Evolutionary conservation across 2,329 filamentous ascomycete species (phyloP).

Genomic region (Neobulgaria alba): DNA sequence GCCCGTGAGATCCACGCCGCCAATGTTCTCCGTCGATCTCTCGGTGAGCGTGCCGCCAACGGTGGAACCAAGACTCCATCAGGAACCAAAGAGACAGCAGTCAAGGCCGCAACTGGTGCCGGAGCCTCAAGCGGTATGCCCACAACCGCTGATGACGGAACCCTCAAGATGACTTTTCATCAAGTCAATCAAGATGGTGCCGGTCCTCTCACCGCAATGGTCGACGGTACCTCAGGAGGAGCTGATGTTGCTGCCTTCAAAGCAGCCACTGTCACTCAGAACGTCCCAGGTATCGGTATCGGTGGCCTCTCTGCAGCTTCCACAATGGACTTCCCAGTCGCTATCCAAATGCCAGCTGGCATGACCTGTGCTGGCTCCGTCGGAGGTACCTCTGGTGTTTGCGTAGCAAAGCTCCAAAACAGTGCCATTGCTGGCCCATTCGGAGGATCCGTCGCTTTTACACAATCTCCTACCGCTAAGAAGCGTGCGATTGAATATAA

Average conservation of each 20-base stretch:
- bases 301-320: constrained; percentile 33
- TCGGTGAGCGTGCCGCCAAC: constrained; percentile 26
- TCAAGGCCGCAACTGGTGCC: constrained; percentile 44
- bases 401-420: constrained; percentile 57
- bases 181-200: constrained; percentile 67
- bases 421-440: constrained; percentile 53
- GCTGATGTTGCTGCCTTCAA: constrained; percentile 38
- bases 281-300: constrained; percentile 33
- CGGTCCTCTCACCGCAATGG: constrained; percentile 49
- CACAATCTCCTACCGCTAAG: constrained; percentile 44
- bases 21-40: constrained; percentile 39
- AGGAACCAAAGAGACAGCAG: constrained; percentile 41
- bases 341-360: constrained; percentile 55
- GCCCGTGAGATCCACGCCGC: constrained; percentile 69
- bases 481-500: constrained; percentile 51
- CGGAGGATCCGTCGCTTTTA: constrained; percentile 56
- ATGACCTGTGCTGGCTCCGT: constrained; percentile 57
- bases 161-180: constrained; percentile 55
- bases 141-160: constrained; percentile 51
- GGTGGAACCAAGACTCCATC: constrained; percentile 39
- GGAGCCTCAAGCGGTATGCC: constrained; percentile 46
- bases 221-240: constrained; percentile 5
- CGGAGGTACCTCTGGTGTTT: constrained; percentile 52
- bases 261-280: constrained; percentile 48
- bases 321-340: constrained; percentile 56